Percentiles rank a stretch among this genome's conserved stretches.
phyloP scores from a whole-genome alignment of 2,329 filamentous ascomycete species.

The Alternaria incomplexa region DNA sequence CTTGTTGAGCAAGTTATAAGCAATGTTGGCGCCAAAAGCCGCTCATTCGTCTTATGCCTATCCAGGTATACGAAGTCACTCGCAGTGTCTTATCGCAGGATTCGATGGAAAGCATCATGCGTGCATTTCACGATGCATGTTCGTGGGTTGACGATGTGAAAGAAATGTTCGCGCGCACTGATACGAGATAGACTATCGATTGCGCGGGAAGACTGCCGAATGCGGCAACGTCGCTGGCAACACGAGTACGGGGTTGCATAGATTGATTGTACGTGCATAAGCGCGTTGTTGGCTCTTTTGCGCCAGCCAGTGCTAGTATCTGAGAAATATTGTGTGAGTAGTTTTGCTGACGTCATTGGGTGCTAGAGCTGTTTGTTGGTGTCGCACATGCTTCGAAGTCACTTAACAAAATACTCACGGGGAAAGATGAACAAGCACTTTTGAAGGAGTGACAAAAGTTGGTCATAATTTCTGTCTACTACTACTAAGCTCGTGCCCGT shows the following conservation, averaged over 20 bases:
- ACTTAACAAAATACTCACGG: background rate
- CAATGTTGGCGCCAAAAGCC: background rate
- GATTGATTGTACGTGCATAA: conserved; percentile 4
- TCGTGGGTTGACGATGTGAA: background rate
- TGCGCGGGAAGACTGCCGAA: conserved; percentile 2
- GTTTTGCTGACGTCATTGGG: background rate
- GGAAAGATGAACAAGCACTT: background rate
- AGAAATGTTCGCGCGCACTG: background rate
- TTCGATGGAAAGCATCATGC: background rate
- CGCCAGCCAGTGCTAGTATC: background rate
- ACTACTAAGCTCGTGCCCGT: conserved; percentile 42
- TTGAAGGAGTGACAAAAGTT: conserved; percentile 2
- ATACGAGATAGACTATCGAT: conserved; percentile 15
- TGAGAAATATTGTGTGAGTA: background rate
- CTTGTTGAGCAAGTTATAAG: background rate
- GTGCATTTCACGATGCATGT: background rate
- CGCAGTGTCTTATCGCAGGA: background rate
- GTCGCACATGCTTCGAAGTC: background rate
- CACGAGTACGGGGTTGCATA: conserved; percentile 2
- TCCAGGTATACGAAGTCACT: background rate
- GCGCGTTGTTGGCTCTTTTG: background rate
- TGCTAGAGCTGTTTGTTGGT: background rate
- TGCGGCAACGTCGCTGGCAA: background rate
- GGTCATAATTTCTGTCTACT: conserved; percentile 71
- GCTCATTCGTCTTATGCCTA: background rate